Base-by-base conservation (phyloP, 805 yeast genomes). In the Wickerhamomyces alni region DNA sequence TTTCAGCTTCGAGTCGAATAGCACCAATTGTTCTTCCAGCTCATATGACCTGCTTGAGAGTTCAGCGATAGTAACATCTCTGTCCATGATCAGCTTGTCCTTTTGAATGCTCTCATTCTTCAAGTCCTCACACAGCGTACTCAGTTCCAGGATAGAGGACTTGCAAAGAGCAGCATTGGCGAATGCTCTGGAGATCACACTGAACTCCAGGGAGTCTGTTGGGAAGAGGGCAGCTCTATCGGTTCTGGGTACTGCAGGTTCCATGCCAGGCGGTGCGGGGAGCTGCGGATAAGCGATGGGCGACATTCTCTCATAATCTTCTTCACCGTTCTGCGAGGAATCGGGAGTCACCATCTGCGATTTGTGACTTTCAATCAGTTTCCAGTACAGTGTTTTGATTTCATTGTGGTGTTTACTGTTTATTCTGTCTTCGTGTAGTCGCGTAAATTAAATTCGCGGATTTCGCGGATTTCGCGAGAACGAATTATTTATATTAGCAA, bases 181-280 rank as follows among this genome's bases (percentile, higher is more conserved):
- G 17, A 25, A 35, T 5, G 37, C 37, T n/a, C 21, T 35, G 18
- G 32, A 18, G 9, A 35, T 35, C 5, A 29, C 13, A 19, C 11
- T 19, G 19, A 18, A 35, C 15, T 35, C 37, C 6, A 19, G 9
- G 4, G 37, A 35, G n/a, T 28, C 32, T n/a, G 13, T 13, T 7
- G 37, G 37, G 19, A 35, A 35, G 10, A 35, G 15, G 3, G 26
- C 26, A 10, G 30, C 17, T 19, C 37, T 35, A 8, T 27, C 28
- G 6, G 21, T 13, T 8, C 21, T 9, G 13, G 22, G 33, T 16
- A 13, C 5, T 4, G 25, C n/a, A 9, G 10, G n/a, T 13, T n/a
- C n/a, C n/a, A n/a, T n/a, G n/a, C 26, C 26, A 13, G 26, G 34
- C 3, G 26, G 26, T 17, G 34, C 26, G 4, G 34, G 34, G 6